A percentile compares a stretch with the other conserved stretches of the same genome.
phyloP scores from a whole-genome alignment of 441 rosid genomes.

The Pelargonium fulgidum region DNA sequence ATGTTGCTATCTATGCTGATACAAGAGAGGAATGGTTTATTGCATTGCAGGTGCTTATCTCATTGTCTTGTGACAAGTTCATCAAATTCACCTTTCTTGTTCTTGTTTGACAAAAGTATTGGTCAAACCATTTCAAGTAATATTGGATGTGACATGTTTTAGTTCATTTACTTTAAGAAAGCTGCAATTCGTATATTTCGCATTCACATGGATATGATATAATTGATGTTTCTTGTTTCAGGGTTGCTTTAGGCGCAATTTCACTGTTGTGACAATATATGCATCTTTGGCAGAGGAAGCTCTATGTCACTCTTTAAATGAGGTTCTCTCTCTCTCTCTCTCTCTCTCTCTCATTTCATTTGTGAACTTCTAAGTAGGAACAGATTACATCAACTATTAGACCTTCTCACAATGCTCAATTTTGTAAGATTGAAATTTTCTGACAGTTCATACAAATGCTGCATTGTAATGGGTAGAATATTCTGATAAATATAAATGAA shows the following conservation, averaged over 20 bases:
- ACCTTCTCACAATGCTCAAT: too few species aligned
- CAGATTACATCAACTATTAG: too few species aligned
- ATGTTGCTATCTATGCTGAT: constrained; percentile 91
- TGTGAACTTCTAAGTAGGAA: too few species aligned
- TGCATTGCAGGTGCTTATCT: constrained; percentile 66
- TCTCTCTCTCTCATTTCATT: constrained; percentile 15
- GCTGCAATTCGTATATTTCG: background rate
- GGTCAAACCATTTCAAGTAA: too few species aligned
- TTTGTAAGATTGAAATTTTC: too few species aligned
- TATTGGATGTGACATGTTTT: background rate
- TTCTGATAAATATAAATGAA: too few species aligned
- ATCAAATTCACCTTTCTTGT: background rate
- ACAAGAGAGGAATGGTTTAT: constrained; percentile 95
- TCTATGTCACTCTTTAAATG: constrained; percentile 84
- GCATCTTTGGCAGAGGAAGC: constrained; percentile 93
- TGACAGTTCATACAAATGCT: too few species aligned
- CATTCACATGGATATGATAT: constrained; percentile 6
- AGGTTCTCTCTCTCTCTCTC: constrained; percentile 42
- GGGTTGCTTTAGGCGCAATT: constrained; percentile 89
- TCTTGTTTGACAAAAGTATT: background rate
- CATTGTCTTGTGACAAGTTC: background rate
- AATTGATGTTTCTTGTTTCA: constrained; percentile 28
- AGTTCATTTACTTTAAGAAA: background rate
- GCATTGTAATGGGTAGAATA: too few species aligned
- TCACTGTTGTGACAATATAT: constrained; percentile 86